These are phyloP conservation scores for Apiotrichum sp. DNA, from an alignment of 1,284 basidiomycete species.

Conservation along the genomic window DNA sequence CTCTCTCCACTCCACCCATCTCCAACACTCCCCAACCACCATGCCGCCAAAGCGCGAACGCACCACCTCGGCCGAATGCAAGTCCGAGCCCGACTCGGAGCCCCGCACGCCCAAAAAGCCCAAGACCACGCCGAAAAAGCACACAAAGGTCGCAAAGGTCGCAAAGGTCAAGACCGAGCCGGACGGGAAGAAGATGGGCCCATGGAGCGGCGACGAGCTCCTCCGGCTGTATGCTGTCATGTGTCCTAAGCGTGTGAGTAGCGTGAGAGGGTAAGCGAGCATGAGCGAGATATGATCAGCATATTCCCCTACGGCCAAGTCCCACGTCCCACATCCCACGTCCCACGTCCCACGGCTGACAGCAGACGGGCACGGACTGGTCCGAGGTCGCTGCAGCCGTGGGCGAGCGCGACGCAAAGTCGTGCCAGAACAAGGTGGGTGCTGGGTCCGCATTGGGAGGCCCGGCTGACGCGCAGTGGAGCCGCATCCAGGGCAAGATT, in stretches of 20 bases:
- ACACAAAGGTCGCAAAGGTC: not conserved
- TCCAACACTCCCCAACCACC: not conserved
- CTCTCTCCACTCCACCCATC: not conserved
- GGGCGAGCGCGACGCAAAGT: constrained; percentile 23
- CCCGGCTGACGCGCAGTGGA: constrained; percentile 20
- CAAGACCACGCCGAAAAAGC: not conserved
- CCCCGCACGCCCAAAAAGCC: not conserved
- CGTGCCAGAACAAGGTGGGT: constrained; percentile 29
- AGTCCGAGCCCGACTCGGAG: not conserved
- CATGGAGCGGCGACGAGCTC: constrained; percentile 28
- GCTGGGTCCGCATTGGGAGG: not conserved
- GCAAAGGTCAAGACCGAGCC: not conserved
- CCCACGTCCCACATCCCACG: not conserved
- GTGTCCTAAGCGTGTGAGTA: constrained; percentile 27
- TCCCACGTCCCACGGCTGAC: not conserved
- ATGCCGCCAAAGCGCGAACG: constrained; percentile 6
- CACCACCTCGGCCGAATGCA: not conserved
- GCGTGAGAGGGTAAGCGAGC: no score
- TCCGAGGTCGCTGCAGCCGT: constrained; percentile 22
- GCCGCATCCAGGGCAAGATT: constrained; percentile 27
- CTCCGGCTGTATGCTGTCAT: constrained; percentile 23
- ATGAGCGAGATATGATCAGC: not conserved
- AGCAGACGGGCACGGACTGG: constrained; percentile 27
- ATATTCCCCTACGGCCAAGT: not conserved
- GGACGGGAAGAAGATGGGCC: constrained; percentile 19